Base-by-base conservation (phyloP, 148 eudicot genomes). In the Rhododendron kiyosumense region DNA sequence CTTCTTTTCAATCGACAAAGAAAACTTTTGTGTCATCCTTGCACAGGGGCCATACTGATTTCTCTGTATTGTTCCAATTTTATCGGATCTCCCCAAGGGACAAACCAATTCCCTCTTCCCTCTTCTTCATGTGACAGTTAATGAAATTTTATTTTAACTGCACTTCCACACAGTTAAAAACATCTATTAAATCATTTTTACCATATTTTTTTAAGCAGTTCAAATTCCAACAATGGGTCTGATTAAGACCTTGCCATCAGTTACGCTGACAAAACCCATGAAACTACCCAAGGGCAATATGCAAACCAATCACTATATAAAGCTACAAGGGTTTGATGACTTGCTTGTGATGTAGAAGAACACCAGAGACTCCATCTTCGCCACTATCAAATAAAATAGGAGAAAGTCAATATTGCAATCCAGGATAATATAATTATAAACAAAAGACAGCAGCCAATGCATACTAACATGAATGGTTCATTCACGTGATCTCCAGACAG, bases 301-400 rank as follows among this genome's bases (percentile, higher is more conserved):
- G 87, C 87, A 93, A 89, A 93, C 84, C 88, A 91, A 87, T 84
- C 87, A 81, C 84, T 84, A 88, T 54, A 89, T 41, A 77, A 85
- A 91, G 87, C 81, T 84, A 89, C 76, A 38, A 92, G 89, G 84
- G 91, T 88, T 86, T 83, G 86, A 85, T 89, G 79, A 93, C 98
- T 95, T 97, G 90, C 99, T 91, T 95, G 96, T 97, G 98, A 94
- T 95, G 98, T 87, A 97, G 95, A 84, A 97, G 99, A 73, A 95
- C 99, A 48, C 99, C 99, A 79, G 98, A 93, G 85, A 97, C 97
- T 87, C 98, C 97, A 88, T 95, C 99, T 89, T 94, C 93, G 54
- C 95, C 96, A 34, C 99, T 97, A 84, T 63, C 59, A 89, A 85
- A 89, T 30, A 79, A 49, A 78, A 45, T 45, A 82, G 38, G n/a